Base-by-base conservation (phyloP, 345 rosid species). In the Hypericum perforatum region DNA sequence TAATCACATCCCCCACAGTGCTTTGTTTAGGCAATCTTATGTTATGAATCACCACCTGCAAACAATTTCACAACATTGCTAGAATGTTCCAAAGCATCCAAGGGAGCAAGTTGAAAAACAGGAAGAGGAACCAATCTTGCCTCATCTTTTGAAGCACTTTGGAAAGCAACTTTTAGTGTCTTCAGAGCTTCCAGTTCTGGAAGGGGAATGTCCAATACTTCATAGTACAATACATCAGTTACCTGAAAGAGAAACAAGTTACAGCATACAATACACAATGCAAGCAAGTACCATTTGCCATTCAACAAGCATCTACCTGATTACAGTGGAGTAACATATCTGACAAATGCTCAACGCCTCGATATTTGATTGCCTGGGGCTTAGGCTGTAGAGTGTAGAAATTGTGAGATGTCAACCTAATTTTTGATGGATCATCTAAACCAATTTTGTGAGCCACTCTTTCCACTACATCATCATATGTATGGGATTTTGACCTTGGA, bases 161-260 rank as follows among this genome's bases (percentile, higher is more conserved):
- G 89, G 64, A 85, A 85, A 64, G 87, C 85, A 56, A 92, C 86
- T 79, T 84, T 85, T 48, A 89, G 74, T 58, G 85, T 89, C 65
- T 92, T 92, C 67, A 89, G 62, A 64, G 87, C 80, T 79, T 89
- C 94, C 65, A 92, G 72, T 62, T 92, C 94, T 43, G 99, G 97
- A 46, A 92, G 91, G 58, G 99, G 99, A 64, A 89, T 81, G 74
- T 92, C 99, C 64, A 92, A 72, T 38, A 82, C 87, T 81, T 92
- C 99, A 60, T 83, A 92, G 65, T 92, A 92, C 77, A 92, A 70
- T 59, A 89, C 84, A 74, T 89, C 94, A 55, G 94, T 80, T 9
- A 83, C 75, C 99, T 88, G 90, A 46, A 51, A 49, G 7, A 61
- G 22, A 3, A 16, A 46, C 9, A 13, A 14, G 14, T 46, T 22